Evolutionary conservation across 768 basidiomycete genomes (phyloP).

Genomic region (Baorangia bicolor): DNA sequence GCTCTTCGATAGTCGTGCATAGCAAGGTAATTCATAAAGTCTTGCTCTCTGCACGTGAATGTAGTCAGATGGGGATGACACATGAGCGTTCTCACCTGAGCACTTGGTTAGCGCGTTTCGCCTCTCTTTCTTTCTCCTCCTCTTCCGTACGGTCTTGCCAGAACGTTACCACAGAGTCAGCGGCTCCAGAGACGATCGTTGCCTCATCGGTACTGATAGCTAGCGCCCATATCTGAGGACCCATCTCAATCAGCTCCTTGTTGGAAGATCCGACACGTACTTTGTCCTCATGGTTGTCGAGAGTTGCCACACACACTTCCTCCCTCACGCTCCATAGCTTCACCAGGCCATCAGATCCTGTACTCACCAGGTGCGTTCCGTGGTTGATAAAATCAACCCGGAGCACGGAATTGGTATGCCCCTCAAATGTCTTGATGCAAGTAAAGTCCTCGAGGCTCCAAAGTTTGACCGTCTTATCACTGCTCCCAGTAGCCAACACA

Average conservation of each 20-base stretch:
- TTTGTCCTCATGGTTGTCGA: constrained; percentile 99
- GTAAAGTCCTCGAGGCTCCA: constrained; percentile 95
- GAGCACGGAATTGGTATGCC: constrained; percentile 95
- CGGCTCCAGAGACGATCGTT: constrained; percentile 89
- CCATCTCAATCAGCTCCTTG: background rate
- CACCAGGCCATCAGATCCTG: constrained; percentile 92
- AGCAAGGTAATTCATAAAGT: constrained; percentile 86
- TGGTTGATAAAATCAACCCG: constrained; percentile 86
- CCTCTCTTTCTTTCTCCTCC: constrained; percentile 71
- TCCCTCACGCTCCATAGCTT: constrained; percentile 93
- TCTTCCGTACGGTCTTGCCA: constrained; percentile 96
- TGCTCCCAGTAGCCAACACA: constrained; percentile 89
- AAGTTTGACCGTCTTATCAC: constrained; percentile 90
- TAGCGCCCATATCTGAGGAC: constrained; percentile 91
- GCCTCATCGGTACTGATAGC: constrained; percentile 78
- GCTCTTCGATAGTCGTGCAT: constrained; percentile 89
- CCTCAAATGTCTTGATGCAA: constrained; percentile 96
- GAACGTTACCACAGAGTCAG: constrained; percentile 93
- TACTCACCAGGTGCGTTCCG: constrained; percentile 84
- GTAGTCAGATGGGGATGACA: constrained; percentile 3
- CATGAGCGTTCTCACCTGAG: constrained; percentile 60
- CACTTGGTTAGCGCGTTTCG: constrained; percentile 68
- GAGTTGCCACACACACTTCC: constrained; percentile 82
- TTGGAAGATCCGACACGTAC: constrained; percentile 39
- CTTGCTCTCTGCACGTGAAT: constrained; percentile 81